Base-by-base conservation (phyloP, 2,329 filamentous ascomycete species). In the Sporothrix phasma region DNA sequence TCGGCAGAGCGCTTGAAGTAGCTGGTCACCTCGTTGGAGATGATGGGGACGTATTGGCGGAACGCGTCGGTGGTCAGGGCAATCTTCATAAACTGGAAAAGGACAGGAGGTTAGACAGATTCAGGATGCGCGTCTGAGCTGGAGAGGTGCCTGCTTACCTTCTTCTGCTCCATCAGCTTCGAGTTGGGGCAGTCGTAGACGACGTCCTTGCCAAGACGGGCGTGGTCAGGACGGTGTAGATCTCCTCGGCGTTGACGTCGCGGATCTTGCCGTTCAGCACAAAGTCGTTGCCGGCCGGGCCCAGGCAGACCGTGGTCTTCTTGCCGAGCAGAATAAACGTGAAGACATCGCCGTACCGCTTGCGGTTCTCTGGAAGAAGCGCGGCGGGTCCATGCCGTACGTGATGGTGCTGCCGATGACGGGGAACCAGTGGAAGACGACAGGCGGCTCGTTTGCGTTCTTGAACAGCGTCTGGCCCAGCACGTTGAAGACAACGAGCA, bases 301-400 rank as follows among this genome's bases (percentile, higher is more conserved):
- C 81, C 26, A 84, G 72, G 67, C 75, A 81, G 66, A 78, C 77
- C 7, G 81, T 83, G 3, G 78, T 79, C 67, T 77, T 77, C 69
- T 75, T 77, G 46, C 81, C 80, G 62, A 84, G 74, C 15, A 84
- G 76, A 22, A 80, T 71, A 67, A 84, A 84, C 47, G 80, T 82
- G 69, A 83, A 83, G 61, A 81, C 72, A 54, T 84, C 80, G 54
- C 81, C 81, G 65, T 81, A 74, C 77, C 90, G 90, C 71, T 81
- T 77, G 67, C 83, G 83, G 76, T 83, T 84, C 74, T 81, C 86
- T 70, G 81, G 79, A 97, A 96, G 82, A 97, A 97, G 61, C 80
- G 81, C 72, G 90, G 92, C 17, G 93, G 93, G 72, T 97, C 91
- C 77, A 97, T 97, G 75, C 93, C 93, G 78, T 97, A 99, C 51